phyloP scores from a whole-genome alignment of 1,284 basidiomycete species.

The Somion occarium region DNA sequence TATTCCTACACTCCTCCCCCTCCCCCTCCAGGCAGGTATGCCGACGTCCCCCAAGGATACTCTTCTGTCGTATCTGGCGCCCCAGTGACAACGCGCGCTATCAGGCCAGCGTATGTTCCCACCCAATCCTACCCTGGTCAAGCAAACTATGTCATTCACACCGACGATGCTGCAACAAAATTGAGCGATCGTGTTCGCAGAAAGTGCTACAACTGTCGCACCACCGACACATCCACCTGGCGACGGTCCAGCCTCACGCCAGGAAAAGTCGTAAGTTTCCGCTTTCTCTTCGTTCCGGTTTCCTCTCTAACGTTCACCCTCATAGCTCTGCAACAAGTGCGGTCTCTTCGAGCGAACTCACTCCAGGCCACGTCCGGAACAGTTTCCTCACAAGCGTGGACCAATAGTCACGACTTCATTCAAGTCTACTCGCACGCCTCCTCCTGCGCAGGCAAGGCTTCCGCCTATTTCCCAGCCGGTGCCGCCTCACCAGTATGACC shows the following conservation, averaged over 20 bases:
- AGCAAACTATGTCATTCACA: slow-evolving; percentile 45
- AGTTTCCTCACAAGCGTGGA: slow-evolving; percentile 76
- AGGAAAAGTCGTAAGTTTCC: slow-evolving; percentile 68
- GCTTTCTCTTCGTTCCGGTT: not conserved
- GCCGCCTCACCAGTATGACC: slow-evolving; percentile 42
- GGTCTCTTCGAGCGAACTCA: slow-evolving; percentile 81
- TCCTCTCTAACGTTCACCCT: not conserved
- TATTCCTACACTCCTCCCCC: slow-evolving; percentile 27
- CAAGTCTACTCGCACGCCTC: slow-evolving; percentile 26
- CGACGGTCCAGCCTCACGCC: slow-evolving; percentile 69
- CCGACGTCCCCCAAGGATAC: slow-evolving; percentile 15
- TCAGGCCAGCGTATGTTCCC: slow-evolving; percentile 24
- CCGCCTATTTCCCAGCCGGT: slow-evolving; percentile 24
- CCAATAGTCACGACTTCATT: slow-evolving; percentile 44
- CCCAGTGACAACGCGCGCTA: slow-evolving; percentile 21
- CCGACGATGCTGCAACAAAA: slow-evolving; percentile 74
- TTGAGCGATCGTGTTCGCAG: slow-evolving; percentile 69
- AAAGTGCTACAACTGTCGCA: slow-evolving; percentile 77
- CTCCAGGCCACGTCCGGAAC: slow-evolving; percentile 71
- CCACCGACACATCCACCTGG: slow-evolving; percentile 83
- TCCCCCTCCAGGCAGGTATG: slow-evolving; percentile 29
- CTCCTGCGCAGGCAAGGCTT: slow-evolving; percentile 31
- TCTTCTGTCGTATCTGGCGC: slow-evolving; percentile 14
- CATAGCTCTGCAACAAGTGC: slow-evolving; percentile 83
- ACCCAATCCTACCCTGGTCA: slow-evolving; percentile 32